Conservation (phyloP, 768 basidiomycete species). For the Tylopilus cervinicoccineus region DNA sequence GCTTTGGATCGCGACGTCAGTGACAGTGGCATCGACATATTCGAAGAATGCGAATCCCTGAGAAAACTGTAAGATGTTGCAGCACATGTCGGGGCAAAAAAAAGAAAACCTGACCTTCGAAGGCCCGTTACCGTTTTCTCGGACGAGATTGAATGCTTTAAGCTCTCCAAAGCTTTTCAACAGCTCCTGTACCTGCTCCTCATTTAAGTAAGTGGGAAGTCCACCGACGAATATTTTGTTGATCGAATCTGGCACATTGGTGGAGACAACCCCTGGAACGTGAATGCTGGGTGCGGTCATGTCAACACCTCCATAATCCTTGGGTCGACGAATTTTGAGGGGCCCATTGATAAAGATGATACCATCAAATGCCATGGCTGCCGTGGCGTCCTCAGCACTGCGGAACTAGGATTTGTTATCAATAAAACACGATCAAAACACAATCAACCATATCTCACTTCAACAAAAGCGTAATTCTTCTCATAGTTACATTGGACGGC, state of each 20-base stretch:
- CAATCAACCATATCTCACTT: slow-evolving; percentile 50
- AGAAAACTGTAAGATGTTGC: not conserved
- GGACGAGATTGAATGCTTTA: slow-evolving; percentile 96
- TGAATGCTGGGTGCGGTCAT: slow-evolving; percentile 63
- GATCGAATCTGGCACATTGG: slow-evolving; percentile 93
- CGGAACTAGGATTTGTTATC: slow-evolving; percentile 71
- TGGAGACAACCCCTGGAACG: slow-evolving; percentile 94
- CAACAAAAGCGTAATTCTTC: slow-evolving; percentile 98
- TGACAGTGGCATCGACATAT: slow-evolving; percentile 85
- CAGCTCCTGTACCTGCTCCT: slow-evolving; percentile 98
- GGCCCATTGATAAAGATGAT: slow-evolving; percentile 93
- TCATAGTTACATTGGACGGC: slow-evolving; percentile 97
- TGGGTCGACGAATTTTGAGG: slow-evolving; percentile 96
- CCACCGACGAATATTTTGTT: slow-evolving; percentile 99
- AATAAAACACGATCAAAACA: slow-evolving; percentile 4
- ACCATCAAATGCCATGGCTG: slow-evolving; percentile 96
- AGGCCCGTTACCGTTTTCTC: slow-evolving; percentile 83
- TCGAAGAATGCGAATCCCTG: slow-evolving; percentile 99
- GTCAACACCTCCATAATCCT: slow-evolving; percentile 87
- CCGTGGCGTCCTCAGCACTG: slow-evolving; percentile 92
- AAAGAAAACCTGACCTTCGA: slow-evolving; percentile 63
- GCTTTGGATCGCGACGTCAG: slow-evolving; percentile 94
- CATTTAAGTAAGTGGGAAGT: slow-evolving; percentile 90
- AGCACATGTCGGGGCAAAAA: not conserved
- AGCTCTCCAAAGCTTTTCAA: slow-evolving; percentile 97